These are phyloP conservation scores for Colletotrichum siamense DNA, from an alignment of 2,329 filamentous ascomycete genomes.

Conservation along the genomic window DNA sequence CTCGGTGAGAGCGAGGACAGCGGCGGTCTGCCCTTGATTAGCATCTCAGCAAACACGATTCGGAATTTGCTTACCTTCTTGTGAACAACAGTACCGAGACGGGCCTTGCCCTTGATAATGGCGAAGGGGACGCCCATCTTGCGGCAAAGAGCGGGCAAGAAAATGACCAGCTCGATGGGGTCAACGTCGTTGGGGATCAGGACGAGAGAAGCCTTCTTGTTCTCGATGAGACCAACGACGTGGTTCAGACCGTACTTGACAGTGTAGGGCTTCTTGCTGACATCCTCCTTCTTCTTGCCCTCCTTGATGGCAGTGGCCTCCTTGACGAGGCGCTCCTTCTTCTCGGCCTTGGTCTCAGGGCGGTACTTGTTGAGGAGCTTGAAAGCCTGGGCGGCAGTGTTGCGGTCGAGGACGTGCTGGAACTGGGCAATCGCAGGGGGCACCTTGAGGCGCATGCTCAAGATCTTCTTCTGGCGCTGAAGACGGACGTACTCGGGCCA, in stretches of 20 bases:
- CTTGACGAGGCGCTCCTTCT: conserved; percentile 99
- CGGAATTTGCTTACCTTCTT: conserved; percentile 75
- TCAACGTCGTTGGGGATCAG: conserved; percentile 99
- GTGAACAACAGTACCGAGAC: conserved; percentile 98
- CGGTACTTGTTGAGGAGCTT: conserved; percentile 99
- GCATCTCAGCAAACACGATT: neutral
- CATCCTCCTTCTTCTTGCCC: conserved; percentile 99
- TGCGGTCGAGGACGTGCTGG: conserved; percentile 95
- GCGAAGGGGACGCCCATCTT: conserved; percentile 99
- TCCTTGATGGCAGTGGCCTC: conserved; percentile 97
- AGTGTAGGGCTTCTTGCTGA: conserved; percentile 99
- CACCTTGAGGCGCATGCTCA: conserved; percentile 98
- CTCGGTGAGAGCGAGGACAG: conserved; percentile 94
- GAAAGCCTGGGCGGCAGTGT: conserved; percentile 95
- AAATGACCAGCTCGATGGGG: conserved; percentile 99
- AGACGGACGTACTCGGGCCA: conserved; percentile 99
- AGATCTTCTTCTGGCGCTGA: conserved; percentile 92
- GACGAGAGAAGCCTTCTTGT: conserved; percentile 99
- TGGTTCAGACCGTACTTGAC: conserved; percentile 99
- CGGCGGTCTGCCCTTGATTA: conserved; percentile 74
- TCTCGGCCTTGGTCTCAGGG: conserved; percentile 98
- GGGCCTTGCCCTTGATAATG: conserved; percentile 99
- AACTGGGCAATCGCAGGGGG: conserved; percentile 97
- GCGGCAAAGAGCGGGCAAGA: conserved; percentile 97
- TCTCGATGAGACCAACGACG: conserved; percentile 95